These are phyloP conservation scores for Suhomyces pyralidae DNA, from an alignment of 805 yeast species.

Conservation along the genomic window DNA sequence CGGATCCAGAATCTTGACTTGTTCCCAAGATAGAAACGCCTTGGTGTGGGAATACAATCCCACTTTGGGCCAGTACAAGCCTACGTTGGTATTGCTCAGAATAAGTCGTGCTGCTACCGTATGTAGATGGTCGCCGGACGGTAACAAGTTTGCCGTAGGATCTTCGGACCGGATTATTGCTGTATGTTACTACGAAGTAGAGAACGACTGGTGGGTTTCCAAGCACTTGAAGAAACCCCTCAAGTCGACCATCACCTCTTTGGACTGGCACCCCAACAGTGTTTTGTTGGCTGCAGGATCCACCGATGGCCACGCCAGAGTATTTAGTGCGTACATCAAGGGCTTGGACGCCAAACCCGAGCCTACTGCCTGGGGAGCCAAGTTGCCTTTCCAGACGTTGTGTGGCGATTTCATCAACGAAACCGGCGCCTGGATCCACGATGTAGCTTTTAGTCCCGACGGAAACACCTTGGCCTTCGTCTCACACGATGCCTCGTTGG, in stretches of 20 bases:
- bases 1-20: conserved; percentile 83
- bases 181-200: conserved; percentile 91
- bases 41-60: conserved; percentile 84
- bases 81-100: conserved; percentile 87
- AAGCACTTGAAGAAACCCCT: conserved; percentile 96
- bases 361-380: conserved; percentile 87
- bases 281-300: conserved; percentile 88
- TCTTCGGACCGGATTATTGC: conserved; percentile 93
- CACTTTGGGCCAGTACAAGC: conserved; percentile 61
- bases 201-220: conserved; percentile 99
- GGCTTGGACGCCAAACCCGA: conserved; percentile 82
- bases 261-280: conserved; percentile 92
- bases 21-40: conserved; percentile 97
- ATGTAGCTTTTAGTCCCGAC: conserved; percentile 76
- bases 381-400: conserved; percentile 89
- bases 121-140: conserved; percentile 93
- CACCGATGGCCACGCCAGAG: conserved; percentile 89
- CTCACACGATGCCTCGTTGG: conserved; percentile 83
- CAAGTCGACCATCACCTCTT: conserved; percentile 75
- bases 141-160: conserved; percentile 95
- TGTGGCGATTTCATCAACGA: conserved; percentile 73
- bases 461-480: conserved; percentile 79
- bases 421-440: conserved; percentile 90
- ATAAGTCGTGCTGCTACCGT: conserved; percentile 94
- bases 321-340: conserved; percentile 84